Conservation (phyloP, 140 eudicot genomes). For the Ambrosia hybrid region DNA sequence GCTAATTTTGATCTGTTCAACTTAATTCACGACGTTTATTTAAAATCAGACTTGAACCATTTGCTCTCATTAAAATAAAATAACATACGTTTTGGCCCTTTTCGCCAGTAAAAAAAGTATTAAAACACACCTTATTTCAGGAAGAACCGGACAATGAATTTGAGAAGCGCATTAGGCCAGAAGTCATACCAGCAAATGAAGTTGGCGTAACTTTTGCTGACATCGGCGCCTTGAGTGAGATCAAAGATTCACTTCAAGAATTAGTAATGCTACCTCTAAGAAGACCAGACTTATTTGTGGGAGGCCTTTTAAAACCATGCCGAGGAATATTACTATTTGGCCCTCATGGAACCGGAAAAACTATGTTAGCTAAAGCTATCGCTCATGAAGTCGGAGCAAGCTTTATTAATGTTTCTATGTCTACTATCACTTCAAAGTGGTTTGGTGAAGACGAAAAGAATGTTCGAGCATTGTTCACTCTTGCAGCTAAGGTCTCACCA, state of each 20-base stretch:
- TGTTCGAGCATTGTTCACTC: constrained; percentile 81
- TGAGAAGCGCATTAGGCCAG: too few relatives aligned
- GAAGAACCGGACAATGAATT: too few relatives aligned
- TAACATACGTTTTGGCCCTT: too few relatives aligned
- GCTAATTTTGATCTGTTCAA: background rate
- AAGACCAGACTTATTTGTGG: constrained; percentile 86
- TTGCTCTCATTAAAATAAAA: too few relatives aligned
- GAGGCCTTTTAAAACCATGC: constrained; percentile 92
- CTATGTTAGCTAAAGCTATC: constrained; percentile 96
- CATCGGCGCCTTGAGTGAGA: too few relatives aligned
- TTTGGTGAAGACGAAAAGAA: constrained; percentile 98
- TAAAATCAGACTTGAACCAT: too few relatives aligned
- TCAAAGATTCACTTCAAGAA: constrained; percentile 53
- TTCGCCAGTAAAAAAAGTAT: too few relatives aligned
- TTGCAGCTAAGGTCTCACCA: constrained; percentile 92
- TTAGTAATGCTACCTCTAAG: constrained; percentile 89
- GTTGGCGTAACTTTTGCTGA: too few relatives aligned
- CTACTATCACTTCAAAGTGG: constrained; percentile 95
- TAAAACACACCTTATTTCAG: too few relatives aligned
- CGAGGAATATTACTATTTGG: constrained; percentile 88
- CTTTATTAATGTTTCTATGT: constrained; percentile 94
- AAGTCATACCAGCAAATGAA: too few relatives aligned
- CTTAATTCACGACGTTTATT: background rate
- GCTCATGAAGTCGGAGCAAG: constrained; percentile 97
- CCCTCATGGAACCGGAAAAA: constrained; percentile 97